These are phyloP conservation scores for Rhodotorula taiwanensis DNA, from an alignment of 768 basidiomycete genomes.

Conservation along the genomic window DNA sequence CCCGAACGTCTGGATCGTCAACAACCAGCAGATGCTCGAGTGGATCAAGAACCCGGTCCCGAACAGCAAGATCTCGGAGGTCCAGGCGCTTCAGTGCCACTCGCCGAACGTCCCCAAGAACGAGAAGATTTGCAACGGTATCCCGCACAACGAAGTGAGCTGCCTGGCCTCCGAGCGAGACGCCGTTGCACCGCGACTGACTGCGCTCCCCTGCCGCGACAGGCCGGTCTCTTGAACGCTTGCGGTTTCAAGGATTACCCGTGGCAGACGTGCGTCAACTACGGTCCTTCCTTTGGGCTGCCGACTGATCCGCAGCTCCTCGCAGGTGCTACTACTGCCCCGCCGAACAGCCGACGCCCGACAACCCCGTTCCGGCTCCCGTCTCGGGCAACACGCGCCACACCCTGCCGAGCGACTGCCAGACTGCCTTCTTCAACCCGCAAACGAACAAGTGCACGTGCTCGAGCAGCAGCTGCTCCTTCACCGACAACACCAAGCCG, in stretches of 20 bases:
- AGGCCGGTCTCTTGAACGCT: slow-evolving; percentile 55
- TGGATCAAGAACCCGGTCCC: slow-evolving; percentile 69
- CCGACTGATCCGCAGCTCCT: background rate
- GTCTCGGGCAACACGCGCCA: slow-evolving; percentile 45
- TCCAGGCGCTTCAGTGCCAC: slow-evolving; percentile 58
- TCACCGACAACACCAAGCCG: slow-evolving; percentile 51
- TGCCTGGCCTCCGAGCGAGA: too few species aligned
- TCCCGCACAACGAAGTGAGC: slow-evolving; percentile 56
- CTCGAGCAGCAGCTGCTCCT: slow-evolving; percentile 54
- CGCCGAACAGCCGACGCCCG: slow-evolving; percentile 51
- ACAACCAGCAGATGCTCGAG: slow-evolving; percentile 53
- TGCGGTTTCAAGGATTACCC: slow-evolving; percentile 70
- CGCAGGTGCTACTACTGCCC: slow-evolving; percentile 66
- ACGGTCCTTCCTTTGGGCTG: background rate
- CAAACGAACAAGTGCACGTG: slow-evolving; percentile 61
- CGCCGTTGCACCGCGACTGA: background rate
- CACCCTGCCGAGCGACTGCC: slow-evolving; percentile 55
- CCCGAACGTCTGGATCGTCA: slow-evolving; percentile 52
- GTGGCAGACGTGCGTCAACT: slow-evolving; percentile 61
- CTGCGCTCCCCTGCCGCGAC: slow-evolving; percentile 29
- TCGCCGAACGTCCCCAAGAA: slow-evolving; percentile 56
- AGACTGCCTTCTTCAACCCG: slow-evolving; percentile 65
- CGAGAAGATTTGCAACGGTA: slow-evolving; percentile 69
- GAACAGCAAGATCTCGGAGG: slow-evolving; percentile 53
- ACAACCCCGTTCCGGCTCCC: slow-evolving; percentile 61